Evolutionary conservation across 2,329 filamentous ascomycete species (phyloP), one percentile per base, ranked within the genome.

Genomic region (Pseudogymnoascus sp.): DNA sequence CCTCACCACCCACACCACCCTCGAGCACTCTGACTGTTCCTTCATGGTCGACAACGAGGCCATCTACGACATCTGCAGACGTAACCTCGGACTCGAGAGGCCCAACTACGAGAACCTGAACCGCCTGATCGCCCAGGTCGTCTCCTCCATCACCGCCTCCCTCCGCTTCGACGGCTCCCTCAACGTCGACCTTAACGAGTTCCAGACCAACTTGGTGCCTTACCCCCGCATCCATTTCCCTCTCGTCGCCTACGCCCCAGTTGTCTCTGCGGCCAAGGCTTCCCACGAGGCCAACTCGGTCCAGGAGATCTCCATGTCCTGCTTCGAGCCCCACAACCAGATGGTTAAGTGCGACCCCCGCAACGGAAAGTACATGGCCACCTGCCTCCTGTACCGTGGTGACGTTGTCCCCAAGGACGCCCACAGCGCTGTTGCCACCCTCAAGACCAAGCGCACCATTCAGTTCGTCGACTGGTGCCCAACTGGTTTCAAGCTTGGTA

Each of bases 1-100:
- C 75, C 87, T 99, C 70, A 97, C 94, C 72, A 97, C 94, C 67
- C 94, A 99, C 86, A 97, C 92, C 75, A 97, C 94, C 68, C 87
- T 99, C 63, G 94, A 99, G 86, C 92, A 99, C 85, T 96, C 92
- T 66, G 94, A 99, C 85, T 97, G 94, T 85, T 95, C 90, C 72
- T 99, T 99, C 86, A 96, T 97, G 91, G 94, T 99, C 70, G 94
- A 99, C 83, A 99, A 99, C 80, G 94, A 99, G 84, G 94, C 94
- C 73, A 97, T 99, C 77, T 97, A 97, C 80, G 94, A 97, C 77
- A 97, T 99, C 77, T 99, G 94, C 88, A 89, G 92, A 74, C 89
- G 92, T 76, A 97, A 96, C 84, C 86, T 99, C 68, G 92, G 91
- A 69, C 92, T 99, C 69, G 92, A 96, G 85, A 90, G 94, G 70